Evolutionary conservation across 805 yeast genomes (phyloP).

Genomic region (Metschnikowia corniflorae): DNA sequence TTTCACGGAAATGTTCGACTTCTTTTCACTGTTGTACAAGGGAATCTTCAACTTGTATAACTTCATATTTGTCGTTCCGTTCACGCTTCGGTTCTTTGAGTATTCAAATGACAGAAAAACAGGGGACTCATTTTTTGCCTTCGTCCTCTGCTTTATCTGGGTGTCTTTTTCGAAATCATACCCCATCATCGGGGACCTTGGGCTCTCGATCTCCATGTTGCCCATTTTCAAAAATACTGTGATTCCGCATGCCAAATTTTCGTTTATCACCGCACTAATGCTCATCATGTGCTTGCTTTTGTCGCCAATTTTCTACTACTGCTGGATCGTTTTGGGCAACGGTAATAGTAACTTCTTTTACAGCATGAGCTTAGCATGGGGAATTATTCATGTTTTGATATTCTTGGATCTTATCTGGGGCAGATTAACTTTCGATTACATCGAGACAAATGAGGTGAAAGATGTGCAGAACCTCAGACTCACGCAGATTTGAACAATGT

Average conservation of each 20-base stretch:
- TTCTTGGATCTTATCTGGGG: slow-evolving; percentile 83
- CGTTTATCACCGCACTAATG: slow-evolving; percentile 46
- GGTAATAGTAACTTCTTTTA: slow-evolving; percentile 97
- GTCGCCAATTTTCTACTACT: slow-evolving; percentile 85
- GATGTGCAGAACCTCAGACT: slow-evolving; percentile 33
- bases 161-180: slow-evolving; percentile 71
- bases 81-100: slow-evolving; percentile 61
- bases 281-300: slow-evolving; percentile 53
- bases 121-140: slow-evolving; percentile 59
- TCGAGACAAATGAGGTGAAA: slow-evolving; percentile 36
- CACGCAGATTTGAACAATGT: slow-evolving; percentile 49
- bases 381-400: slow-evolving; percentile 62
- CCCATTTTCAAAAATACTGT: slow-evolving; percentile 45
- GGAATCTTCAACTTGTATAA: slow-evolving; percentile 79
- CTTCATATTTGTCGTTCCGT: slow-evolving; percentile 64
- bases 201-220: slow-evolving; percentile 35
- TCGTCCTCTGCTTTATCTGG: slow-evolving; percentile 40
- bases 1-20: slow-evolving; percentile 91
- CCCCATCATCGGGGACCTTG: slow-evolving; percentile 80
- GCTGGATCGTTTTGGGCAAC: slow-evolving; percentile 92
- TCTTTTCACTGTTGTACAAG: slow-evolving; percentile 77
- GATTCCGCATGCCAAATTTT: slow-evolving; percentile 44
- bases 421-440: slow-evolving; percentile 62
- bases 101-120: slow-evolving; percentile 17
- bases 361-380: slow-evolving; percentile 83